A percentile compares a stretch with the other conserved stretches of the same genome.
Conservation (phyloP, 345 rosid species). For the Populus deltoides region DNA sequence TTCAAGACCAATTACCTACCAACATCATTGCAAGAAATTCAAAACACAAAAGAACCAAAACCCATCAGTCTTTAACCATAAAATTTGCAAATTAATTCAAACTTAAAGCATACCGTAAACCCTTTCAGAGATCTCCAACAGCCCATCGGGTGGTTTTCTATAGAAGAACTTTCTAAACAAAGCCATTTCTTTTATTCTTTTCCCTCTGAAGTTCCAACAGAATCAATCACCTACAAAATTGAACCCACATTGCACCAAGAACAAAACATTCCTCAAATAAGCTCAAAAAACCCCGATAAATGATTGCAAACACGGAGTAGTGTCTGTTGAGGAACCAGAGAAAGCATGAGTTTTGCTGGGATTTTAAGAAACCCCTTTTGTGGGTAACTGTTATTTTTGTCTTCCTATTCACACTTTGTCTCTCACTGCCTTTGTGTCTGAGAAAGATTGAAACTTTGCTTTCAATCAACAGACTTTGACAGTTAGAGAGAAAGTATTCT, state of each 20-base stretch:
- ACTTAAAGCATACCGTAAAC: constrained; percentile 54
- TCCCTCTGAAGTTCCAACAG: background rate
- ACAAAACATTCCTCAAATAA: constrained; percentile 9
- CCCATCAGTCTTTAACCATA: background rate
- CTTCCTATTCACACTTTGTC: constrained; percentile 50
- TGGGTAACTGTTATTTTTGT: constrained; percentile 35
- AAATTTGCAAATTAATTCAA: constrained; percentile 7
- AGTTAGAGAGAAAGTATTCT: constrained; percentile 25
- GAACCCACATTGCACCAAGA: constrained; percentile 29
- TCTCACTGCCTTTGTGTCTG: constrained; percentile 13
- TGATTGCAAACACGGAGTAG: constrained; percentile 11
- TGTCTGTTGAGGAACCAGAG: constrained; percentile 33
- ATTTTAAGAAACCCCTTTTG: constrained; percentile 49
- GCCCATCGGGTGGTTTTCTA: constrained; percentile 73
- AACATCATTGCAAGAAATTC: background rate
- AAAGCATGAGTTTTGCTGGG: constrained; percentile 46
- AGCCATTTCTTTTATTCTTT: constrained; percentile 41
- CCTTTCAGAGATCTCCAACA: constrained; percentile 79
- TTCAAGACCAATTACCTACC: background rate
- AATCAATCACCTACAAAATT: constrained; percentile 11
- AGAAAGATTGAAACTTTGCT: constrained; percentile 49
- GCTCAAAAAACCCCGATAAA: constrained; percentile 26
- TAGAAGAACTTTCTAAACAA: constrained; percentile 68
- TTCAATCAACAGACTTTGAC: constrained; percentile 62
- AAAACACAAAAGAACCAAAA: background rate